These are phyloP conservation scores for Fusarium sp. DNA, from an alignment of 2,329 filamentous ascomycete genomes.

Conservation along the genomic window DNA sequence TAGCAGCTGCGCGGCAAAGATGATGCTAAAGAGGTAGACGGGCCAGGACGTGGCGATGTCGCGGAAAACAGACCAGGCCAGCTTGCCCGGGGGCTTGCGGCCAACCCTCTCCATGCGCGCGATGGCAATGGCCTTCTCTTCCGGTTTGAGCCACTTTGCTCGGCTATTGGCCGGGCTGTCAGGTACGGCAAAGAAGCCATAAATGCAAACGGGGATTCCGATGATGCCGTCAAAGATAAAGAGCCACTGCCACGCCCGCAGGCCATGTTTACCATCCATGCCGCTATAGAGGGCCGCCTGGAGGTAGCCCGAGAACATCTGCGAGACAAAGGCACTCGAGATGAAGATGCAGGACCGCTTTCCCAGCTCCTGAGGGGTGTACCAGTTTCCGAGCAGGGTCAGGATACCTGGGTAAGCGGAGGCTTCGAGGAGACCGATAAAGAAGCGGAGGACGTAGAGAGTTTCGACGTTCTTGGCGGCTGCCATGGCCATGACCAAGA, in stretches of 20 bases:
- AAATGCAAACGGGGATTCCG: no score
- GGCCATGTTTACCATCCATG: background rate
- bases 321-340: constrained; percentile 42
- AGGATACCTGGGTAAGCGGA: constrained; percentile 13
- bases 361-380: background rate
- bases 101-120: no score
- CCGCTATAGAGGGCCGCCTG: background rate
- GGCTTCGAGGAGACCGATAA: constrained; percentile 14
- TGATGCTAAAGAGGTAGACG: no score
- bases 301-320: background rate
- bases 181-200: no score
- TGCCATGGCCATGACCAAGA: background rate
- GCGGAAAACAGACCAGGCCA: no score
- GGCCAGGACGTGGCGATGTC: no score
- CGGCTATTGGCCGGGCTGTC: background rate
- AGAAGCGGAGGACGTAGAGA: constrained; percentile 9
- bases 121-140: background rate
- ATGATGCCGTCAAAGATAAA: no score
- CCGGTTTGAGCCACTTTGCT: background rate
- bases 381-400: constrained; percentile 17
- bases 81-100: no score
- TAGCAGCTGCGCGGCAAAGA: background rate
- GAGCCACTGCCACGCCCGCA: background rate
- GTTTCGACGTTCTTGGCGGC: background rate
- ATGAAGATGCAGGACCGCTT: constrained; percentile 15